Base-by-base conservation (phyloP, 202 grass and related monocot genomes). In the Brachypodium distachyon region DNA sequence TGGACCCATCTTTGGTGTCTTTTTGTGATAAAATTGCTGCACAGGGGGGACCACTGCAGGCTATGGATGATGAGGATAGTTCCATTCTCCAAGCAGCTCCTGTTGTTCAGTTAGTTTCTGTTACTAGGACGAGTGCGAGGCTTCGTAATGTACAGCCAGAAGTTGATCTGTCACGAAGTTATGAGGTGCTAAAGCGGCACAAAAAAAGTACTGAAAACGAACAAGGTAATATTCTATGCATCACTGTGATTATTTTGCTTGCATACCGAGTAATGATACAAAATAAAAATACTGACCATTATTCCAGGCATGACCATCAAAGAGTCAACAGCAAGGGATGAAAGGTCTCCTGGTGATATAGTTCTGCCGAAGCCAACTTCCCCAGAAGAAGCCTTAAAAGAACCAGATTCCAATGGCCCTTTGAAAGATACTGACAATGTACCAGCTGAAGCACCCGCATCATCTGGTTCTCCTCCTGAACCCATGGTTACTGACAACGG, bases 61-160 rank as follows among this genome's bases (percentile, higher is more conserved):
- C 83, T 28, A 73, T 56, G 53, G 89, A 82, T 84, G 83, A 80
- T 81, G 83, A 89, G 32, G 73, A 76, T 86, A 81, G 56, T 50
- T 82, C 81, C 42, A 80, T 90, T 67, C 84, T 99, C 73, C 83
- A 93, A 87, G 83, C 54, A 12, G 68, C 84, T 1, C 96, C 90
- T 70, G 92, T 99, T 83, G 78, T 83, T 84, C 96, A 95, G 82
- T 66, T 88, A 44, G 89, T 91, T 64, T 48, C 82, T 76, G 77
- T 76, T 81, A 90, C 89, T 71, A 91, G 96, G 85, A 77, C 87
- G 50, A 99, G 96, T 42, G 92, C 96, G 10, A 82, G 96, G 65
- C 90, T 99, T 83, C 96, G 92, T 56, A 99, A 99, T 81, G 92
- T 92, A 46, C 92, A 93, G 40, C 92, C 96, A 43, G 96, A 96